A percentile compares a stretch with the other conserved stretches of the same genome.
Evolutionary conservation across 805 yeast genomes (phyloP).

Genomic region (Vanderwaltozyma verrucispora): DNA sequence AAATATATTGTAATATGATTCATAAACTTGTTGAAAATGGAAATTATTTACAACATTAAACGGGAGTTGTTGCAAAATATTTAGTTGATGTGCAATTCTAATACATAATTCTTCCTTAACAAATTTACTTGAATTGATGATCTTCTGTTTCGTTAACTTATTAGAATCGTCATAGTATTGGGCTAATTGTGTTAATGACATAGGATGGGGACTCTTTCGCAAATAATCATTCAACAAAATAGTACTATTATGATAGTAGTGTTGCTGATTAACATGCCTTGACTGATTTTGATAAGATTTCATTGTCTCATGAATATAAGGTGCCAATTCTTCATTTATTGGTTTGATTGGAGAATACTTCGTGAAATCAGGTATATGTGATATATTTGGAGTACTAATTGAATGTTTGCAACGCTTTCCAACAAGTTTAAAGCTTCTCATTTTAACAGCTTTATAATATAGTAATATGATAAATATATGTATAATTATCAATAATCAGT

Average conservation of each 20-base stretch:
- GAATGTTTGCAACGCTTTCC: slow-evolving; percentile 9
- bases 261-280: slow-evolving; percentile 49
- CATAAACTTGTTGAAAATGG: slow-evolving; percentile 81
- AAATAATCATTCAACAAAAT: slow-evolving; percentile 20
- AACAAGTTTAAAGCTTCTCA: background rate
- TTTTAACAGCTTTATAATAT: too few species aligned
- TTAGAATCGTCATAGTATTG: slow-evolving; percentile 60
- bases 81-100: slow-evolving; percentile 68
- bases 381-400: slow-evolving; percentile 14
- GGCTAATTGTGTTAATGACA: slow-evolving; percentile 80
- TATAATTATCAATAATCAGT: too few species aligned
- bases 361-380: slow-evolving; percentile 28
- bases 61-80: slow-evolving; percentile 73
- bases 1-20: slow-evolving; percentile 79
- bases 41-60: slow-evolving; percentile 76
- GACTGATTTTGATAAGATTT: slow-evolving; percentile 35
- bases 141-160: slow-evolving; percentile 63
- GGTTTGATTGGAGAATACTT: slow-evolving; percentile 28
- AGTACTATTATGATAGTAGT: slow-evolving; percentile 59
- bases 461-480: too few species aligned
- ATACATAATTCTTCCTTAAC: slow-evolving; percentile 79
- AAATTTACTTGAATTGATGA: slow-evolving; percentile 77
- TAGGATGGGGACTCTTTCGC: slow-evolving; percentile 70
- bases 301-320: slow-evolving; percentile 27
- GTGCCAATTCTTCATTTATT: slow-evolving; percentile 27